phyloP scores from a whole-genome alignment of 495 filamentous ascomycete genomes.

The Tuber melanosporum region DNA sequence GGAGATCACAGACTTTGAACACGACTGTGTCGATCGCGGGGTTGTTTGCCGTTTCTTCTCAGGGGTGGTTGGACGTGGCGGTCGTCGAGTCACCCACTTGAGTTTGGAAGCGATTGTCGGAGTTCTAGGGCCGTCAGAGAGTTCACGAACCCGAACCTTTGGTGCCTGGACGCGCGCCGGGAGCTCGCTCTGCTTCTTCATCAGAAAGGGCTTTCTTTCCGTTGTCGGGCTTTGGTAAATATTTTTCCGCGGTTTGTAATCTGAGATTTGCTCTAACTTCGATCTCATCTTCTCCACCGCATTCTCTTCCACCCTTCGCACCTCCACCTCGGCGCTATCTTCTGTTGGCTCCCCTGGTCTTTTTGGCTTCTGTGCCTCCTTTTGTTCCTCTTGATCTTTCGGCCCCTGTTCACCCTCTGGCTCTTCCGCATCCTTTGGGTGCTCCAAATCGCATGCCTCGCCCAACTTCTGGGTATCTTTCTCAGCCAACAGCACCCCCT shows the following conservation, averaged over 20 bases:
- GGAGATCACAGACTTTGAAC: not conserved
- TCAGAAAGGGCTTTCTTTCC: not conserved
- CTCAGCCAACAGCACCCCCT: not conserved
- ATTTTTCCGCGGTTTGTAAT: not conserved
- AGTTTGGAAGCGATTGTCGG: not conserved
- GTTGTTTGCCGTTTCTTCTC: not conserved
- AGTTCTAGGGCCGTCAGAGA: not conserved
- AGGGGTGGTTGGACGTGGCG: not conserved
- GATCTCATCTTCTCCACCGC: not conserved
- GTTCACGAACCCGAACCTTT: not conserved
- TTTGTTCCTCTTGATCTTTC: not conserved
- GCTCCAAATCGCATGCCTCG: not conserved
- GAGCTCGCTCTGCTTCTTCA: not conserved
- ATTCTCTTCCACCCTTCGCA: not conserved
- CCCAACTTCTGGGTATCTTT: not conserved
- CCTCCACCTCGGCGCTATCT: not conserved
- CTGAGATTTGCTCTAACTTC: not conserved
- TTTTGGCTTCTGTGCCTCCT: not conserved
- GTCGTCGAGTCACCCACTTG: not conserved
- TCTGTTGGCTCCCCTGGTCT: not conserved
- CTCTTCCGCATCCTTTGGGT: not conserved
- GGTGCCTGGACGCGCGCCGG: not conserved
- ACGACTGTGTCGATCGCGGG: not conserved
- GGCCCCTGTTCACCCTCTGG: not conserved
- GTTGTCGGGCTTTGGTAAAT: not conserved